phyloP scores from a whole-genome alignment of 2,329 filamentous ascomycete species.

The Thelonectria discophora region DNA sequence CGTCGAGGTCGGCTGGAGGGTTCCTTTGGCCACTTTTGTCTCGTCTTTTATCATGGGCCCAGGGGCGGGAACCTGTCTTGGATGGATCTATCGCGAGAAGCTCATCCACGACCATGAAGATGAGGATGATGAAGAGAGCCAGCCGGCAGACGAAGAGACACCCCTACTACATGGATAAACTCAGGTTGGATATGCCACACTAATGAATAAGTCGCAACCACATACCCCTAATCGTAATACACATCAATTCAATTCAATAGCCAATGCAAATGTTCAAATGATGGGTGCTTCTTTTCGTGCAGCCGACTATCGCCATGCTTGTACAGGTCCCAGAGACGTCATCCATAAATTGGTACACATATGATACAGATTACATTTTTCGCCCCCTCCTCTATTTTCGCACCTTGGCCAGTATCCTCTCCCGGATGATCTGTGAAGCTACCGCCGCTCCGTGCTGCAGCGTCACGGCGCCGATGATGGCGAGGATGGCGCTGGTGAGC shows the following conservation, averaged over 20 bases:
- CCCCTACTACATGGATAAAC: conserved; percentile 43
- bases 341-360: conserved; percentile 44
- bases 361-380: conserved; percentile 42
- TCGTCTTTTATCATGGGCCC: conserved; percentile 48
- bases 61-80: conserved; percentile 50
- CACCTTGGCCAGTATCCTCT: conserved; percentile 70
- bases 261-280: conserved; percentile 35
- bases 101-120: conserved; percentile 43
- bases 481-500: conserved; percentile 79
- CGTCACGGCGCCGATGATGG: conserved; percentile 88
- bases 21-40: conserved; percentile 45
- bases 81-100: conserved; percentile 52
- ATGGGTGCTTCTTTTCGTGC: conserved; percentile 27
- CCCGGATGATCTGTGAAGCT: conserved; percentile 77
- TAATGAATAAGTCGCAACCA: neutral
- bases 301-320: conserved; percentile 35
- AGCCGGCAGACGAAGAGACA: conserved; percentile 45
- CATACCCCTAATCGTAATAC: conserved; percentile 29
- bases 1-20: conserved; percentile 58
- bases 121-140: conserved; percentile 19
- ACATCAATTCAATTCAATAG: conserved; percentile 32
- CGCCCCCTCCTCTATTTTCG: conserved; percentile 20
- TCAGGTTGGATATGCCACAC: conserved; percentile 5
- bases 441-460: conserved; percentile 84
- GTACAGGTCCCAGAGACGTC: conserved; percentile 39